Evolutionary conservation across 176 grass and related monocot species (phyloP).

Genomic region (Hsuehochloa calcarea): DNA sequence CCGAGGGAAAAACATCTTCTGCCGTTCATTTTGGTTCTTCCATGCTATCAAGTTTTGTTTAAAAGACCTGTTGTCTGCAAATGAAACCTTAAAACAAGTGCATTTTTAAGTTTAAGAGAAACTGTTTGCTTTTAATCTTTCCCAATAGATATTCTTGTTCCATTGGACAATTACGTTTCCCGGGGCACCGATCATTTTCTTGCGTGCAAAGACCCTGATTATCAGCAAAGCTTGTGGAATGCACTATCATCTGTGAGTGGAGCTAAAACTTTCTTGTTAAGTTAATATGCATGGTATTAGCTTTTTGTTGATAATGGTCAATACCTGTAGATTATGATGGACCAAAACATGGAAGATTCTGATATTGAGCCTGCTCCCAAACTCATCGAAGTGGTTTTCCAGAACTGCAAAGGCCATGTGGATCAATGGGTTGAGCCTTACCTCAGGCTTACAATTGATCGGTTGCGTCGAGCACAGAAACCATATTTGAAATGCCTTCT

Average conservation of each 20-base stretch:
- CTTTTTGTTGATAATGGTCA: constrained; percentile 16
- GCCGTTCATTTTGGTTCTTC: not conserved
- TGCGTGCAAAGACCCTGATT: constrained; percentile 76
- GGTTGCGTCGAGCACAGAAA: constrained; percentile 57
- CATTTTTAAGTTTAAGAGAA: not conserved
- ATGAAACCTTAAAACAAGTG: not conserved
- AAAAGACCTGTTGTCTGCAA: not conserved
- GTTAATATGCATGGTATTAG: not conserved
- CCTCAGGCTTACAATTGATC: constrained; percentile 64
- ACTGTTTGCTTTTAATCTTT: not conserved
- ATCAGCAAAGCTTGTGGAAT: constrained; percentile 84
- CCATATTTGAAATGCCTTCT: constrained; percentile 81
- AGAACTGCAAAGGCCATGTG: constrained; percentile 83
- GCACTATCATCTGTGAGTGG: constrained; percentile 65
- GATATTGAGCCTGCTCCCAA: constrained; percentile 91
- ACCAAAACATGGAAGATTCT: constrained; percentile 76
- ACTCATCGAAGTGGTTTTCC: constrained; percentile 86
- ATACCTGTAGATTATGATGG: constrained; percentile 67
- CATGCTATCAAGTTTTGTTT: not conserved
- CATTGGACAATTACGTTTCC: constrained; percentile 87
- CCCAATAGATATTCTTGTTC: constrained; percentile 79
- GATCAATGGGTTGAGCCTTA: constrained; percentile 87
- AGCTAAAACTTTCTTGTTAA: not conserved
- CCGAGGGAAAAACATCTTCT: not conserved
- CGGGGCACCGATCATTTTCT: constrained; percentile 77